Evolutionary conservation across 139 green algal species (phyloP), one percentile per base, ranked within the genome.

Genomic region (Trebouxia sp.): DNA sequence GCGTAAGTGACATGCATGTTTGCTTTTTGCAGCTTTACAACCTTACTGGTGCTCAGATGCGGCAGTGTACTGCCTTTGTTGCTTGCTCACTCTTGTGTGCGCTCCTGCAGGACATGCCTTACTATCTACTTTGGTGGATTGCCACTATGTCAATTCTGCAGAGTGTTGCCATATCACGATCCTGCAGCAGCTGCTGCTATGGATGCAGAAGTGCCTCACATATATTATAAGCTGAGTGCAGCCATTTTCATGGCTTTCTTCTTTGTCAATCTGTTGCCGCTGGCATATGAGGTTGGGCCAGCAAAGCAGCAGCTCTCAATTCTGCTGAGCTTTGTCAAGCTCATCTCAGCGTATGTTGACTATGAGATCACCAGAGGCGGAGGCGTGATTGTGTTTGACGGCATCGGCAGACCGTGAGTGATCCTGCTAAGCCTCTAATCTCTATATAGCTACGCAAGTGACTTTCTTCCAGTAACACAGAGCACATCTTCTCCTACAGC

Each of bases 321-420:
- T 14, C 39, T 76, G 38, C 24, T 50, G 39, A 53, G 66, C 39
- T 76, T 76, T 50, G 41, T 76, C 66, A 76, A 76, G 66, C 39
- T 48, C 10, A 50, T 50, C n/a, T 48, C 66, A 48, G 66, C 66
- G 5, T 76, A 76, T 38, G 66, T 50, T 11, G 66, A 76, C 17
- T 50, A 37, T 14, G 37, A 53, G 24, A 76, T 51, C 41, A 50
- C 39, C 17, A 51, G 24, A 35, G 66, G 66, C 6, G 39, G 41
- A 37, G 66, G 66, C 0, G 41, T 76, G 22, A 76, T 76, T 20
- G 39, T 76, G 66, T 53, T 76, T 48, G 66, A 76, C 22, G 39
- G 39, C 15, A 51, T 26, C 9, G 66, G 66, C 66, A 76, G 22
- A 48, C 66, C 66, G 66, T 76, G 24, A 76, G 66, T 53, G 4